These are phyloP conservation scores for Rhizopogon salebrosus DNA, from an alignment of 768 basidiomycete genomes.

Conservation along the genomic window DNA sequence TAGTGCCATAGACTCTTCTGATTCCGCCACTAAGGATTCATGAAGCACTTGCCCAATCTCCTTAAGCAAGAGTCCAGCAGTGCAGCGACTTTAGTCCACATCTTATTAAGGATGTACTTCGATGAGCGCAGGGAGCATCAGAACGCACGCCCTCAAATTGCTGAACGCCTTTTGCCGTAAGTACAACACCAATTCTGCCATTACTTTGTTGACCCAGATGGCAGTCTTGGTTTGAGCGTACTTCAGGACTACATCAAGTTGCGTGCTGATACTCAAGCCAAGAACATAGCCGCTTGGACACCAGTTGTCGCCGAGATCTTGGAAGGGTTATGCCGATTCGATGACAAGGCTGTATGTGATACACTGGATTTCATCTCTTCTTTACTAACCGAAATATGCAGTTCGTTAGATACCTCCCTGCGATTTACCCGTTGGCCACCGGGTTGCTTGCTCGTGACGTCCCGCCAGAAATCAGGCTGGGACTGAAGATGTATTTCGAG, in stretches of 20 bases:
- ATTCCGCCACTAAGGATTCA: constrained; percentile 65
- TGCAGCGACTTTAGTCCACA: constrained; percentile 89
- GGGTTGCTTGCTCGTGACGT: constrained; percentile 82
- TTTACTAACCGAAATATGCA: constrained; percentile 27
- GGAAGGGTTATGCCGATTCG: constrained; percentile 84
- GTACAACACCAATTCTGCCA: constrained; percentile 21
- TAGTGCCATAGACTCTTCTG: neutral
- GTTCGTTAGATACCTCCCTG: constrained; percentile 85
- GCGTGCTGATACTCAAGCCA: constrained; percentile 83
- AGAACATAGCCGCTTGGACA: constrained; percentile 96
- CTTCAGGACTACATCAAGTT: constrained; percentile 89
- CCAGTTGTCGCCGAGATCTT: constrained; percentile 97
- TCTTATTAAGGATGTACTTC: constrained; percentile 90
- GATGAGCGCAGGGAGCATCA: constrained; percentile 88
- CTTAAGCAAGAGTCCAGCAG: constrained; percentile 98
- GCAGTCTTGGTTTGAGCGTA: constrained; percentile 81
- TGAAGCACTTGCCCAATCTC: constrained; percentile 98
- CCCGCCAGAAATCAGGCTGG: constrained; percentile 75
- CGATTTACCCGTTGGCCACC: constrained; percentile 85
- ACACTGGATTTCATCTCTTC: neutral
- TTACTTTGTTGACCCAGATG: constrained; percentile 4
- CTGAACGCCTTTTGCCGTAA: constrained; percentile 65
- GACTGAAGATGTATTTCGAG: constrained; percentile 73
- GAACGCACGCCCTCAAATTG: constrained; percentile 74
- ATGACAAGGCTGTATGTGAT: constrained; percentile 79